Base-by-base conservation (phyloP, 768 basidiomycete species). In the Mycena vitilis region DNA sequence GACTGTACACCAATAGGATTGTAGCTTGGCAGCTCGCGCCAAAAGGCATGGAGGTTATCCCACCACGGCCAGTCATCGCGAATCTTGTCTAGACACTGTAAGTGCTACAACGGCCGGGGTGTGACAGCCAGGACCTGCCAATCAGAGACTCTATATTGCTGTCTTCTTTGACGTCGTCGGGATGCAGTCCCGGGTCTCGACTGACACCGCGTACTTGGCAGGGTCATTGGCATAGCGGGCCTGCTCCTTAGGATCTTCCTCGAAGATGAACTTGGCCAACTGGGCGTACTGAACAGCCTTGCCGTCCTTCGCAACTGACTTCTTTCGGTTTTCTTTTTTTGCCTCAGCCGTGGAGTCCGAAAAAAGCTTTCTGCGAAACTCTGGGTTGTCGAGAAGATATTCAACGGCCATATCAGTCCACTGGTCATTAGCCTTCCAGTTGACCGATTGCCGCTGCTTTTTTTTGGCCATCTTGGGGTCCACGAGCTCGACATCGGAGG, bases 11-110 rank as follows among this genome's bases (percentile, higher is more conserved):
- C 72, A 15, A 77, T 54, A 1, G 78, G 73, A 53, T 77, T 77
- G 69, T 77, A 79, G 63, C 73, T 74, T 2, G 78, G 79, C 30
- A 79, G 74, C 60, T 78, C 73, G 11, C 60, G 25, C 78, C 78
- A 78, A 45, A 78, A 74, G 15, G 73, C 30, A 53, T 79, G 77
- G 3, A 79, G 60, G 40, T 74, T 71, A 25, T 75, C 71, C 75
- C 76, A 79, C 73, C 74, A 78, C 30, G 77, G 75, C 73, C 74
- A 79, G 13, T 72, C 42, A 1, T 25, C 22, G 2, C 34, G 45
- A 18, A 77, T 72, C 10, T n/a, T 5, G 36, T 44, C 69, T 71
- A 25, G 48, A 48, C 30, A 49, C 45, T 52, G 44, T 7, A 34
- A 7, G 38, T 49, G 48, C 23, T 5, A 11, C 37, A 40, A 40